Evolutionary conservation across 805 yeast species (phyloP).

Genomic region (Teunomyces stri): DNA sequence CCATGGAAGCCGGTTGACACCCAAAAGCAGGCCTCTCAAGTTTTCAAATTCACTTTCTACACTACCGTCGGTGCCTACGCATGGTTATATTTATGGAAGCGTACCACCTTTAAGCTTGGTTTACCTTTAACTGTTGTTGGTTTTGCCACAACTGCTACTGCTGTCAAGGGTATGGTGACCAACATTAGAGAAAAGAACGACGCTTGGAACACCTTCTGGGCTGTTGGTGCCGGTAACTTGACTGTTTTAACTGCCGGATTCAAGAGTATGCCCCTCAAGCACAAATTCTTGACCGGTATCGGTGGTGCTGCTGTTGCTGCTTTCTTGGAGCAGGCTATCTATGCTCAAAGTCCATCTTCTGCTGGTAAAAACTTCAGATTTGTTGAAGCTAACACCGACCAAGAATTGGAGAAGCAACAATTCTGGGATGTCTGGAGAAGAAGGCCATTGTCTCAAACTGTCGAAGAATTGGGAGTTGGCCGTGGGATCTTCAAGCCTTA

Average conservation of each 20-base stretch:
- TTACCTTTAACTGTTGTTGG: constrained; percentile 40
- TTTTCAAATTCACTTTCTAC: constrained; percentile 46
- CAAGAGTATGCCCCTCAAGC: constrained; percentile 40
- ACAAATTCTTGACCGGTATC: constrained; percentile 39
- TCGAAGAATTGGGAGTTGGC: constrained; percentile 70
- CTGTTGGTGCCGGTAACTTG: constrained; percentile 51
- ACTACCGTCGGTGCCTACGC: constrained; percentile 50
- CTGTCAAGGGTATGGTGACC: constrained; percentile 47
- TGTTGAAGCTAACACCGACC: constrained; percentile 38
- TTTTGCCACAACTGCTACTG: constrained; percentile 51
- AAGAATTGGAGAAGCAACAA: constrained; percentile 40
- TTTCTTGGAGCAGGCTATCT: constrained; percentile 35
- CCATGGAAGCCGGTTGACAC: constrained; percentile 57
- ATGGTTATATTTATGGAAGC: constrained; percentile 42
- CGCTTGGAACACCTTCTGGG: constrained; percentile 64
- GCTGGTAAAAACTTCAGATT: constrained; percentile 38
- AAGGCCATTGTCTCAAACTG: constrained; percentile 78
- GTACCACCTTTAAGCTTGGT: constrained; percentile 41
- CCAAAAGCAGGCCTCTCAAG: constrained; percentile 44
- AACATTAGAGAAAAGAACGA: constrained; percentile 64
- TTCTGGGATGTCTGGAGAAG: constrained; percentile 83
- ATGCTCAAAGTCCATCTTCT: constrained; percentile 41
- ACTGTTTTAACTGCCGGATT: constrained; percentile 45
- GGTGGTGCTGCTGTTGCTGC: constrained; percentile 40
- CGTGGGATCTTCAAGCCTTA: constrained; percentile 48